Evolutionary conservation across 352 stramenopile species (phyloP).

Genomic region (Phytophthora aleatoria): DNA sequence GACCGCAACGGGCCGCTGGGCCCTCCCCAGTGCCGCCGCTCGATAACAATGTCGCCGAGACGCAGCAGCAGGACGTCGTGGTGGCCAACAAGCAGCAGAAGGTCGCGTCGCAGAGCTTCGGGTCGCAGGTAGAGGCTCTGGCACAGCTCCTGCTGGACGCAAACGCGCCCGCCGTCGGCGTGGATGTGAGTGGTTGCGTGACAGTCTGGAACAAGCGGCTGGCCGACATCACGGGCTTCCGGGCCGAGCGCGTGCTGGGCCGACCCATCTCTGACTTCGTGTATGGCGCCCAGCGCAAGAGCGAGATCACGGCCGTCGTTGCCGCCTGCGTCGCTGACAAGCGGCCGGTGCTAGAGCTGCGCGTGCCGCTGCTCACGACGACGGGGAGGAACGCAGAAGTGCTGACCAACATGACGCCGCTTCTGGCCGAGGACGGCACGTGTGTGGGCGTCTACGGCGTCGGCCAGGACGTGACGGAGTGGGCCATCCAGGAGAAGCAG

Average conservation of each 20-base stretch:
- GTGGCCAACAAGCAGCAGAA: not conserved
- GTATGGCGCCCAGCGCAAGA: conserved; percentile 49
- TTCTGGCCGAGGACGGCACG: conserved; percentile 45
- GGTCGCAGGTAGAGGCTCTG: conserved; percentile 24
- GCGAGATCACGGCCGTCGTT: conserved; percentile 35
- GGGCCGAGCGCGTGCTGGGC: conserved; percentile 44
- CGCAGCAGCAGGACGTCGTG: not conserved
- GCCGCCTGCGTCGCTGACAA: conserved; percentile 34
- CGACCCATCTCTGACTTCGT: conserved; percentile 52
- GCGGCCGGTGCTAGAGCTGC: conserved; percentile 53
- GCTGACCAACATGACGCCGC: conserved; percentile 58
- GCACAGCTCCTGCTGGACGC: conserved; percentile 62
- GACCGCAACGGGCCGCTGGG: not conserved
- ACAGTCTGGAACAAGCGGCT: conserved; percentile 71
- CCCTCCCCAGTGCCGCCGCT: not conserved
- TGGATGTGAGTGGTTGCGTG: conserved; percentile 53
- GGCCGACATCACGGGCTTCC: conserved; percentile 64
- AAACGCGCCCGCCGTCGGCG: conserved; percentile 69
- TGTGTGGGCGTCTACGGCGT: conserved; percentile 64
- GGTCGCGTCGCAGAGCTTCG: conserved; percentile 9
- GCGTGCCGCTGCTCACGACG: conserved; percentile 52
- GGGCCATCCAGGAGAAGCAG: conserved; percentile 59
- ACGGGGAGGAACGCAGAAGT: conserved; percentile 53
- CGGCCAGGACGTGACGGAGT: conserved; percentile 62
- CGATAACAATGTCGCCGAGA: conserved; percentile 21